Base-by-base conservation (phyloP, 179 eudicot species). In the Gypsophila paniculata region DNA sequence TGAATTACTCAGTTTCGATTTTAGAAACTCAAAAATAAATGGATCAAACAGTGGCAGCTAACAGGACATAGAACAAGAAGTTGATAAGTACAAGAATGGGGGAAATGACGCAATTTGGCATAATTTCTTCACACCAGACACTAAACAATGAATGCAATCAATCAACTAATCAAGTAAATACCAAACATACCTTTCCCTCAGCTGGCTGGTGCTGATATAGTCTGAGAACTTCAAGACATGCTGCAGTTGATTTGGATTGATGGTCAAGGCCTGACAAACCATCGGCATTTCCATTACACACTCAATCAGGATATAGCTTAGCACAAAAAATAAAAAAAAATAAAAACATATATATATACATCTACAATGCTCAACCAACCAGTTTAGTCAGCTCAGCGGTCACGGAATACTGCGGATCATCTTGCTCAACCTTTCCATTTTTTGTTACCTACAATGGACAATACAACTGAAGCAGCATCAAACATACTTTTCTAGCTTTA, bases 381-480 rank as follows among this genome's bases (percentile, higher is more conserved):
- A 91, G 70, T 69, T 75, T 74, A 25, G 75, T 74, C 68, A 87
- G 65, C 83, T 89, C 89, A 39, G 81, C 76, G 7, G 82, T 75
- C 73, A 91, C 72, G 10, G 89, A 86, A 82, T 88, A 93, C 71
- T 91, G 93, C 70, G 99, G 97, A 72, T 82, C 82, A 76, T 87
- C 91, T 70, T 73, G 82, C 74, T 87, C 91, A 70, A 86, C 83
- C 77, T 84, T 91, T 58, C 92, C 99, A 22, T 89, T 86, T 78
- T 87, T 89, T 75, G 82, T 81, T 77, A 94, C 96, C 97, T 94
- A 60, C 82, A 82, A 68, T 73, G 52, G 72, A 68, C 52, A 67
- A 60, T 12, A 65, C 39, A 65, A n/a, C 21, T 61, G n/a, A 39
- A 52, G 42, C 22, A 65, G 51, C 12, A 49, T 70, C 58, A 60